phyloP scores from a whole-genome alignment of 805 yeast genomes.

The Debaryomyces prosopidis region DNA sequence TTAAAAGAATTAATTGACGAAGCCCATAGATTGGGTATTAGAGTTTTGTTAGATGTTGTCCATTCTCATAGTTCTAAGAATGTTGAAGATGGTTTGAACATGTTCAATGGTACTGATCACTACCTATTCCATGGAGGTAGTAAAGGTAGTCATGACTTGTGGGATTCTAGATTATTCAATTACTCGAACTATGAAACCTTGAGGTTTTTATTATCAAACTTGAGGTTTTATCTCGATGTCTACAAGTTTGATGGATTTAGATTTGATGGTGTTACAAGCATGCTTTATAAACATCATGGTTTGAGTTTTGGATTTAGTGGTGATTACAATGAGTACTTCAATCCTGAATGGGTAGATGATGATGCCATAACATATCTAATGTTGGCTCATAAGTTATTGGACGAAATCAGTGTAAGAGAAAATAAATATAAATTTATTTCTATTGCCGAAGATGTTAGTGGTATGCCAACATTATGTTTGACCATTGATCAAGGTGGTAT shows the following conservation, averaged over 20 bases:
- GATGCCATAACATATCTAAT: constrained; percentile 87
- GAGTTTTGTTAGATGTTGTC: constrained; percentile 87
- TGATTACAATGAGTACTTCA: constrained; percentile 87
- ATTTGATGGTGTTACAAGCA: constrained; percentile 94
- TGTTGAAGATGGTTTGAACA: constrained; percentile 89
- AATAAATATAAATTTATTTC: constrained; percentile 53
- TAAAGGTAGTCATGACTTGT: constrained; percentile 83
- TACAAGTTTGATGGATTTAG: constrained; percentile 93
- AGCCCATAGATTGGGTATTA: constrained; percentile 85
- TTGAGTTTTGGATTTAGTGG: constrained; percentile 89
- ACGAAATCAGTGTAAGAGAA: constrained; percentile 45
- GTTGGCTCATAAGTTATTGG: constrained; percentile 83
- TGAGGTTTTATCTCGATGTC: constrained; percentile 79
- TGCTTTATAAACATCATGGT: constrained; percentile 92
- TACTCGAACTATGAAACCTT: constrained; percentile 90
- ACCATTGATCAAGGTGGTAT: constrained; percentile 78
- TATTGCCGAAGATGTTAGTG: constrained; percentile 96
- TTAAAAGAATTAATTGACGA: constrained; percentile 86
- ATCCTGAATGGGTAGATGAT: constrained; percentile 73
- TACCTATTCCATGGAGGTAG: constrained; percentile 93
- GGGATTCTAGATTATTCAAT: constrained; percentile 96
- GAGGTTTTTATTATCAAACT: constrained; percentile 79
- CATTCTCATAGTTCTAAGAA: constrained; percentile 96
- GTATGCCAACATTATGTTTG: constrained; percentile 92
- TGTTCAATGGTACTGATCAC: constrained; percentile 93